Evolutionary conservation across 257 asterid genomes (phyloP).

Genomic region (Gentiana macrophylla): DNA sequence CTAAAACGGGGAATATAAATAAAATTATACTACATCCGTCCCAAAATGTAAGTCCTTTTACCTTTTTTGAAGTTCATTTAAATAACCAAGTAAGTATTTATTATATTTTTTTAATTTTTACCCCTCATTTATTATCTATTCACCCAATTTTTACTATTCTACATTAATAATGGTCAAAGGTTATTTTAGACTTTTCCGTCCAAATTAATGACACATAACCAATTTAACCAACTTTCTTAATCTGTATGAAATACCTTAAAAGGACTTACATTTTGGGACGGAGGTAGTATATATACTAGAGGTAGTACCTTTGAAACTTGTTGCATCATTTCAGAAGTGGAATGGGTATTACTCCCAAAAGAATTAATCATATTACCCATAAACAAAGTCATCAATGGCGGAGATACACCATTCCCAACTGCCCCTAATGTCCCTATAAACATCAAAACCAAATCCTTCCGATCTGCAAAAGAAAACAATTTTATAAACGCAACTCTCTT

Average conservation of each 20-base stretch:
- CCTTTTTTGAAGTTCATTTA: too few species aligned
- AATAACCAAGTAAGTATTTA: too few species aligned
- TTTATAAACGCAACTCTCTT: slow-evolving; percentile 32
- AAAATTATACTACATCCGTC: too few species aligned
- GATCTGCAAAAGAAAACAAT: slow-evolving; percentile 51
- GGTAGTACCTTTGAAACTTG: slow-evolving; percentile 34
- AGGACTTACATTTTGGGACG: background rate
- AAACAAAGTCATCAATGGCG: slow-evolving; percentile 57
- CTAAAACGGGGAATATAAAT: too few species aligned
- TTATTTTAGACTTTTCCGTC: too few species aligned
- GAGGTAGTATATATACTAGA: background rate
- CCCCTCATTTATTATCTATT: too few species aligned
- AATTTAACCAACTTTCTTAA: too few species aligned
- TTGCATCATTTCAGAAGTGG: slow-evolving; percentile 25
- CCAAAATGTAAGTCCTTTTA: too few species aligned
- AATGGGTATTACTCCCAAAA: slow-evolving; percentile 22
- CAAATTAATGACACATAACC: too few species aligned
- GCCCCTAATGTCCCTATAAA: slow-evolving; percentile 42
- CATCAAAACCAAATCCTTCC: slow-evolving; percentile 31
- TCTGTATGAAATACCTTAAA: background rate
- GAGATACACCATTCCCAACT: slow-evolving; percentile 43
- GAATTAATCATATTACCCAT: slow-evolving; percentile 56
- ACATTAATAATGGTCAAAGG: too few species aligned
- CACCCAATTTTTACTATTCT: too few species aligned
- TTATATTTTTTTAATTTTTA: too few species aligned